These are phyloP conservation scores for Porphyrellus cyaneotinctus DNA, from an alignment of 768 basidiomycete genomes.

Conservation along the genomic window DNA sequence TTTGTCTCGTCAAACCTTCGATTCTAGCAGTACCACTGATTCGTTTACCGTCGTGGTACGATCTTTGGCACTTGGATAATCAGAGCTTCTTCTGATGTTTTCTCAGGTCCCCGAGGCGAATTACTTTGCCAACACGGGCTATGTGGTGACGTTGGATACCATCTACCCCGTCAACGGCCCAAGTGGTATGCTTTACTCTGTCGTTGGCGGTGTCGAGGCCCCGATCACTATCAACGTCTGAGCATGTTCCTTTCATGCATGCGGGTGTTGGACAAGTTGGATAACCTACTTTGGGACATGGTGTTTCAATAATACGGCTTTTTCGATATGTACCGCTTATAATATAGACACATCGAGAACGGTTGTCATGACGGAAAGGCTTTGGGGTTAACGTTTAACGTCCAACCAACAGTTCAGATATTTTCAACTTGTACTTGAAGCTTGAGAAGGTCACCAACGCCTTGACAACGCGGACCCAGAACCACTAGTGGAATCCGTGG, in stretches of 20 bases:
- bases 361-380: no score
- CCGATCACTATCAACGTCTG: slow-evolving; percentile 16
- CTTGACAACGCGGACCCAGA: no score
- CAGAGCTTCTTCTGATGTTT: slow-evolving; percentile 1
- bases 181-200: slow-evolving; percentile 19
- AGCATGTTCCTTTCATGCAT: not conserved
- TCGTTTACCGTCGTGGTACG: slow-evolving; percentile 19
- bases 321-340: not conserved
- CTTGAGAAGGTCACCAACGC: no score
- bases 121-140: slow-evolving; percentile 20
- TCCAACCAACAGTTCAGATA: no score
- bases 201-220: slow-evolving; percentile 19
- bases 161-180: slow-evolving; percentile 22
- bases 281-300: not conserved
- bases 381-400: no score
- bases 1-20: slow-evolving; percentile 19
- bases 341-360: no score
- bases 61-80: not conserved
- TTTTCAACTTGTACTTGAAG: no score
- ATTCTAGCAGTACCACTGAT: slow-evolving; percentile 4
- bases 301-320: no score
- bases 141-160: slow-evolving; percentile 23
- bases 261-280: not conserved
- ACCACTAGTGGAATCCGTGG: no score
- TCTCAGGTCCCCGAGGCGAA: slow-evolving; percentile 23